These are phyloP conservation scores for Dysphania ambrosioides DNA, from an alignment of 148 eudicot genomes.

Conservation along the genomic window DNA sequence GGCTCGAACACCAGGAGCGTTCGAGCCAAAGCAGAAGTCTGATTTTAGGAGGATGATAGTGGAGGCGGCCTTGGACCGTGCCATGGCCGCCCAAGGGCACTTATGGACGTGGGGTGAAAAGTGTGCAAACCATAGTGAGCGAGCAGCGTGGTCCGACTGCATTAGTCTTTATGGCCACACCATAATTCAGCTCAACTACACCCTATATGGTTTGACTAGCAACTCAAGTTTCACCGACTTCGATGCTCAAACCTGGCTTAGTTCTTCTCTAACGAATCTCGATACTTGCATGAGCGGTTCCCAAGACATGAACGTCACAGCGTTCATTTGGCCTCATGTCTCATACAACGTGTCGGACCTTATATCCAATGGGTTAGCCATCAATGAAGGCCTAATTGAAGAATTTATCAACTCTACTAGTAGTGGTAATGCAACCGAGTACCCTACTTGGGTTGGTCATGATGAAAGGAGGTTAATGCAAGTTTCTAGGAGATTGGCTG, in stretches of 20 bases:
- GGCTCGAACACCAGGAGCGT: constrained; percentile 24
- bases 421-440: constrained; percentile 1
- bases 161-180: constrained; percentile 47
- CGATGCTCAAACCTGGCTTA: constrained; percentile 46
- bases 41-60: constrained; percentile 53
- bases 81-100: constrained; percentile 33
- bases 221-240: constrained; percentile 32
- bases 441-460: constrained; percentile 38
- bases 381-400: constrained; percentile 28
- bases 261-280: constrained; percentile 43
- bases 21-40: constrained; percentile 29
- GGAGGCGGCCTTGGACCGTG: constrained; percentile 47
- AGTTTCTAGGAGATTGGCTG: constrained; percentile 20
- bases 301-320: constrained; percentile 36
- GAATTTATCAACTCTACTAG: not conserved
- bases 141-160: constrained; percentile 59
- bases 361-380: constrained; percentile 38
- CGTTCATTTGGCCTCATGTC: constrained; percentile 34
- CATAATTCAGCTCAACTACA: constrained; percentile 48
- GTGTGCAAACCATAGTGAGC: constrained; percentile 39
- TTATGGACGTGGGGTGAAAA: constrained; percentile 32
- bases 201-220: constrained; percentile 36
- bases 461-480: constrained; percentile 27
- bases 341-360: constrained; percentile 42
- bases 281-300: constrained; percentile 38